Evolutionary conservation across 768 basidiomycete genomes (phyloP).

Genomic region (Terana coerulea): DNA sequence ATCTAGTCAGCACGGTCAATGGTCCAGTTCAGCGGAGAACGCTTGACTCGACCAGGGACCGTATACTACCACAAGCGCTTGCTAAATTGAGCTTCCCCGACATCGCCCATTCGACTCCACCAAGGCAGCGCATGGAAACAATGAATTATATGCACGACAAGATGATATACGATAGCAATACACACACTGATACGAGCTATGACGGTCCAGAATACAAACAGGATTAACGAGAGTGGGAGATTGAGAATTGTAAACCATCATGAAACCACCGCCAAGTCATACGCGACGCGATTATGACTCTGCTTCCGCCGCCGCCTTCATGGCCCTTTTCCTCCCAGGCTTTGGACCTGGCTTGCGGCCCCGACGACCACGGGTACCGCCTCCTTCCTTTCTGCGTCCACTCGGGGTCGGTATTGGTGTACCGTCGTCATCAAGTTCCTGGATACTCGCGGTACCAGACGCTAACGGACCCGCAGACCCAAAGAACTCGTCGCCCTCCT

Average conservation of each 20-base stretch:
- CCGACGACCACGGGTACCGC: constrained; percentile 11
- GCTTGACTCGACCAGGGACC: background rate
- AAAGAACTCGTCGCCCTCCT: constrained; percentile 86
- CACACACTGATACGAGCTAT: constrained; percentile 7
- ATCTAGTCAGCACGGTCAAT: constrained; percentile 3
- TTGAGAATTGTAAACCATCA: background rate
- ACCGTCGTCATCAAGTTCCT: constrained; percentile 23
- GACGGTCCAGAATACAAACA: constrained; percentile 14
- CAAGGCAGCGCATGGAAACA: too few relatives aligned
- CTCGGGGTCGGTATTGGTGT: constrained; percentile 21
- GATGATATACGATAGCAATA: background rate
- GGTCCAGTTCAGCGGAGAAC: background rate
- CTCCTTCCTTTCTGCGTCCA: constrained; percentile 6
- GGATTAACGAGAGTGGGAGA: constrained; percentile 11
- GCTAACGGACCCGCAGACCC: constrained; percentile 43
- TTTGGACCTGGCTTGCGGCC: constrained; percentile 15
- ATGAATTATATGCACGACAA: background rate
- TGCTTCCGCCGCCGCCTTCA: constrained; percentile 4
- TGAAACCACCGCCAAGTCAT: too few relatives aligned
- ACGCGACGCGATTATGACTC: background rate
- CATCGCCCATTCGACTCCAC: too few relatives aligned
- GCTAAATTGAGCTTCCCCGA: too few relatives aligned
- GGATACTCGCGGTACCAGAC: constrained; percentile 17
- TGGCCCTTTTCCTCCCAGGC: constrained; percentile 13
- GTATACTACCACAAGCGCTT: background rate